Evolutionary conservation across 176 grass and related monocot genomes (phyloP).

Genomic region (Bonia amplexicaulis): DNA sequence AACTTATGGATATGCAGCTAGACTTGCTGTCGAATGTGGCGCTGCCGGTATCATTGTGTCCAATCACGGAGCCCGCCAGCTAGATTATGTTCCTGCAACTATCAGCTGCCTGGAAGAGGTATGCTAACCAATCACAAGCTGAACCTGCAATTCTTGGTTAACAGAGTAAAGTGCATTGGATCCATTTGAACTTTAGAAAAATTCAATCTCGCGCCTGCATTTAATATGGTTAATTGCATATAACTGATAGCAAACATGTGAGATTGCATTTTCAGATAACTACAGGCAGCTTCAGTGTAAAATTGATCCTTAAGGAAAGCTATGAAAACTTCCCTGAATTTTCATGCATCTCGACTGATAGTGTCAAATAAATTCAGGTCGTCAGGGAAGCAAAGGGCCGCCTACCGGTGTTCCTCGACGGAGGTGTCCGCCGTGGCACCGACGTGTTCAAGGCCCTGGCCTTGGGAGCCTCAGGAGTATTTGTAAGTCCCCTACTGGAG

Average conservation of each 20-base stretch:
- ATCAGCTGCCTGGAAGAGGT: constrained; percentile 97
- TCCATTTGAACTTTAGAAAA: background rate
- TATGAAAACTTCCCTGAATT: background rate
- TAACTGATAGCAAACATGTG: background rate
- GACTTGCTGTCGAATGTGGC: constrained; percentile 58
- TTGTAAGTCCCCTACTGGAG: constrained; percentile 41
- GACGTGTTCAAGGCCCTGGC: constrained; percentile 96
- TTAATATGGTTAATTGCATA: background rate
- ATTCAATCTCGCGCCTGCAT: background rate
- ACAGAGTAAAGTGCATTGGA: background rate
- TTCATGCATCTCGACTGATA: background rate
- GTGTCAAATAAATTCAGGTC: constrained; percentile 37
- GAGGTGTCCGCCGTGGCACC: constrained; percentile 80
- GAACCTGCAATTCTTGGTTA: no score
- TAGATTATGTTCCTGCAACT: constrained; percentile 87
- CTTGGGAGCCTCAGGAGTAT: constrained; percentile 78
- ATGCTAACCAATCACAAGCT: background rate
- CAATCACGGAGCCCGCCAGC: constrained; percentile 89
- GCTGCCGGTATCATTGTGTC: constrained; percentile 85
- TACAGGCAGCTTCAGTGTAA: background rate
- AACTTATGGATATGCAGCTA: constrained; percentile 48
- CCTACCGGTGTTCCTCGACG: constrained; percentile 85
- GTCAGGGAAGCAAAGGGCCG: constrained; percentile 63
- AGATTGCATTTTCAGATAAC: background rate
- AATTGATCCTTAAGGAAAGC: background rate